Evolutionary conservation across 1,139 yeast genomes (phyloP).

Genomic region (Yamadazyma sp.): DNA sequence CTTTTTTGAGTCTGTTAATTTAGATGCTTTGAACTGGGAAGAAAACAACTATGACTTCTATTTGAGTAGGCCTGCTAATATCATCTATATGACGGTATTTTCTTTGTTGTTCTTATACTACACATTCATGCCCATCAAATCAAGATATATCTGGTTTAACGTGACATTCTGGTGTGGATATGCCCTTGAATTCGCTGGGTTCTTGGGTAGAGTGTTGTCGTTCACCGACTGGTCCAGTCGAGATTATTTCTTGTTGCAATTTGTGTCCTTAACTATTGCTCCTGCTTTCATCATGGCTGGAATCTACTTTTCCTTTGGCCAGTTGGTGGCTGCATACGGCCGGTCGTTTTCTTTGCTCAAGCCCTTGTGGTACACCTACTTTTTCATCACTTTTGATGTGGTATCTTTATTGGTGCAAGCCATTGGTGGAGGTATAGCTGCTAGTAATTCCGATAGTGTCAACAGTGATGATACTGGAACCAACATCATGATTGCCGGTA

Average conservation of each 20-base stretch:
- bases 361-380: slow-evolving; percentile 36
- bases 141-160: slow-evolving; percentile 32
- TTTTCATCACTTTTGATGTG: slow-evolving; percentile 36
- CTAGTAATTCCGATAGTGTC: slow-evolving; percentile 20
- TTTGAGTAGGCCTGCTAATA: slow-evolving; percentile 30
- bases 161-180: slow-evolving; percentile 30
- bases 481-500: slow-evolving; percentile 38
- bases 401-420: slow-evolving; percentile 36
- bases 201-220: slow-evolving; percentile 57
- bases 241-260: slow-evolving; percentile 30
- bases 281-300: slow-evolving; percentile 45
- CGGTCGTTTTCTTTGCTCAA: slow-evolving; percentile 23
- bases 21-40: slow-evolving; percentile 27
- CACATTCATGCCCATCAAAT: slow-evolving; percentile 19
- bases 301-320: slow-evolving; percentile 35
- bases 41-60: slow-evolving; percentile 24
- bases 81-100: slow-evolving; percentile 30
- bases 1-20: slow-evolving; percentile 32
- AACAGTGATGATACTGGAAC: slow-evolving; percentile 26
- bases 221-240: slow-evolving; percentile 35
- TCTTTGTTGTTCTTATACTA: slow-evolving; percentile 22
- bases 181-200: slow-evolving; percentile 55
- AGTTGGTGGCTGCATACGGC: slow-evolving; percentile 32
- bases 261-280: slow-evolving; percentile 35
- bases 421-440: slow-evolving; percentile 38